Evolutionary conservation across 1,284 basidiomycete genomes (phyloP), one percentile per base, ranked within the genome.

Genomic region (Malassezia vespertilionis): DNA sequence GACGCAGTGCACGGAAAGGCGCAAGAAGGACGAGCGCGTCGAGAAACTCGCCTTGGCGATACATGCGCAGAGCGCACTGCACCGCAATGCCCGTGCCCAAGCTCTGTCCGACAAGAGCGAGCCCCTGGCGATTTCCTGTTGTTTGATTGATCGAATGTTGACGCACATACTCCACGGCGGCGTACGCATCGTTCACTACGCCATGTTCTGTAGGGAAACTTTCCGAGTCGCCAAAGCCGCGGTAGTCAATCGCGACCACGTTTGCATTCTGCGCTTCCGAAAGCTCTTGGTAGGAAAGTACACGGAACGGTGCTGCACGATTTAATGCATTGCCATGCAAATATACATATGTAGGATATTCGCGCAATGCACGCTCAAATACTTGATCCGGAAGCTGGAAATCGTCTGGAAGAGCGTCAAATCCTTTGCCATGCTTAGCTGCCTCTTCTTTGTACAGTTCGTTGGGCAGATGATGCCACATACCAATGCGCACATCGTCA

Each of bases 301-400:
- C 73, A 8, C 86, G 82, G 40, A 76, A 77, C 0, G 73, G 60
- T 5, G 79, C 75, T 0, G 83, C 83, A 12, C 87, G 80, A 0
- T 83, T 85, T 4, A 77, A 84, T 1, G 80, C 84, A 59, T 93
- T 93, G 10, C 90, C 91, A 58, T 96, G 91, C 45, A 91, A 77
- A 72, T 86, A 60, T 8, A 60, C 33, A 4, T 58, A 40, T 5
- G 60, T 63, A 0, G 60, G 63, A 21, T 56, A 55, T 10, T 46
- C 31, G 5, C 30, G 17, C 27, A 66, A 34, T 8, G 61, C 61
- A 11, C 18, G 11, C n/a, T 41, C 36, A 36, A 56, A 66, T 26
- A 58, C 44, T 1, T 39, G 41, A 0, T 53, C 35, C 0, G 27
- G 44, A 20, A 75, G 50, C 0, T 46, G 32, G 0, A 40, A 35